Base-by-base conservation (phyloP, 2,329 filamentous ascomycete species). In the Arthrobotrys sphaeroides region DNA sequence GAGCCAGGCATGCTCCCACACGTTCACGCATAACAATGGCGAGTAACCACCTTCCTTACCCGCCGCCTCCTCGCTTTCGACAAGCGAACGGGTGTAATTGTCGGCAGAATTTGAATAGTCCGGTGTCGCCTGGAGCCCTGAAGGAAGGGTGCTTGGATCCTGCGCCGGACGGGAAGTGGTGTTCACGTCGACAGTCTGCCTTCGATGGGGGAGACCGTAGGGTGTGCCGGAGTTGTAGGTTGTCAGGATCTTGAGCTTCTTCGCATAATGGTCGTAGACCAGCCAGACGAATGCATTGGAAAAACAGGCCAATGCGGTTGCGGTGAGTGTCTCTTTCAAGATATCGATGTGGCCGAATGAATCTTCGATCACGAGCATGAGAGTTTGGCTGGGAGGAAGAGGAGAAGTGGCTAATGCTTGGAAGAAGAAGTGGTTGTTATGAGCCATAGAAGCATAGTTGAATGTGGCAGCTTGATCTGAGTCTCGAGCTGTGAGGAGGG, bases 281-380 rank as follows among this genome's bases (percentile, higher is more conserved):
- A 99, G 90, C 95, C 95, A 99, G 81, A 98, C 91, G 84, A 96
- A 98, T 78, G 95, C 95, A 0, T 94, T 94, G 65, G 94, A 95
- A 84, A 99, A 98, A 93, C 98, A 97, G 84, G 89, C 88, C 78
- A 88, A 86, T 72, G 94, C 94, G 42, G 91, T 96, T 78, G 90
- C 85, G 81, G 95, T 83, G 83, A 99, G 89, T 82, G 95, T 91
- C 79, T 87, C 86, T 81, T 89, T 89, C 73, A 99, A 88, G 28
- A 91, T 94, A 78, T 96, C 91, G 79, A 96, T 85, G 80, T 90
- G 93, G 81, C 91, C 90, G 85, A 97, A 98, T 80, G 89, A 89
- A 78, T 85, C 84, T 80, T 88, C 85, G 79, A 98, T 88, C 68
- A 87, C 85, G 70, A 81, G 78, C 79, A 85, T 83, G 75, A 96